Conservation (phyloP, 371 early-diverging fungal species). For the Apophysomyces variabilis region DNA sequence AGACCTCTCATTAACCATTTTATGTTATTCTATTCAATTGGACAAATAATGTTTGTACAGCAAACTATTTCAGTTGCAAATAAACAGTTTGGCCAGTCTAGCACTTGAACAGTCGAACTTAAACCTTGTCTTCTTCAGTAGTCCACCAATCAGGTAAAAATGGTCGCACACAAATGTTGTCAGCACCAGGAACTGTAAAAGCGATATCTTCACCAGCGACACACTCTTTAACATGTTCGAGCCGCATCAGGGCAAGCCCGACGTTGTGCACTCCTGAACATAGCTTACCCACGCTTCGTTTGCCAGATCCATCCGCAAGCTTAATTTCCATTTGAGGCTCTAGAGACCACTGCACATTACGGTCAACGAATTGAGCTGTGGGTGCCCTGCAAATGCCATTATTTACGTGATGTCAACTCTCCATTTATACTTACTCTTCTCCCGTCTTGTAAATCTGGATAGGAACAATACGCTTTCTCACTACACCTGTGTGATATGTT, state of each 20-base stretch:
- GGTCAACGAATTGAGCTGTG: slow-evolving; percentile 35
- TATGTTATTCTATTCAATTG: too few species aligned
- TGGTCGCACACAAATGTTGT: slow-evolving; percentile 43
- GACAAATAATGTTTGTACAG: too few species aligned
- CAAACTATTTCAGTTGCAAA: too few species aligned
- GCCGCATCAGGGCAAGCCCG: slow-evolving; percentile 85
- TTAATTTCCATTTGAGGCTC: slow-evolving; percentile 58
- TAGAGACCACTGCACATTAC: slow-evolving; percentile 25
- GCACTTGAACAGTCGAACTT: too few species aligned
- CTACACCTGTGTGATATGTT: slow-evolving; percentile 94
- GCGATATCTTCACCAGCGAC: slow-evolving; percentile 16
- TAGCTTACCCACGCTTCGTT: slow-evolving; percentile 65
- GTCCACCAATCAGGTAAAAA: slow-evolving; percentile 69
- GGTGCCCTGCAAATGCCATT: slow-evolving; percentile 35
- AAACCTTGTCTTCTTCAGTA: slow-evolving; percentile 22
- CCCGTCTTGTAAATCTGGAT: slow-evolving; percentile 60
- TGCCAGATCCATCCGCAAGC: slow-evolving; percentile 37
- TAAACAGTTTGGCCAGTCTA: too few species aligned
- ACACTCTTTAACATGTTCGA: slow-evolving; percentile 67
- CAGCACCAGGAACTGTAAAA: slow-evolving; percentile 44
- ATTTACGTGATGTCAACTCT: background rate
- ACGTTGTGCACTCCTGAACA: slow-evolving; percentile 75
- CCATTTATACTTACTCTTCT: slow-evolving; percentile 38
- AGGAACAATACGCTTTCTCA: slow-evolving; percentile 92
- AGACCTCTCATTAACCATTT: too few species aligned